A percentile compares a stretch with the other conserved stretches of the same genome.
Evolutionary conservation across 2,329 filamentous ascomycete genomes (phyloP).

Genomic region (Xylogone sp.): DNA sequence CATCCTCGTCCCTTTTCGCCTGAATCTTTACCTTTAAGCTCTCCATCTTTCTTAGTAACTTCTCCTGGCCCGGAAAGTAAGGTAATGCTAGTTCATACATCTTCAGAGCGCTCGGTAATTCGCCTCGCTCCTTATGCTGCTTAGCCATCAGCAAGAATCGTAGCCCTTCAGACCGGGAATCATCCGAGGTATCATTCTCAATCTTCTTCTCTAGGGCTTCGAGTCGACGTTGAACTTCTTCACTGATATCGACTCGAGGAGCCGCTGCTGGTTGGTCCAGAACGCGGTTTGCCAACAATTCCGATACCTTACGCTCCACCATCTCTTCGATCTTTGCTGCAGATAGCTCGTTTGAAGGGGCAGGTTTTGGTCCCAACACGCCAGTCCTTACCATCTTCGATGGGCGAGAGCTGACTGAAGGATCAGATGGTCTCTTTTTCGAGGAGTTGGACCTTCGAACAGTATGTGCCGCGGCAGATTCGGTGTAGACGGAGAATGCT

Average conservation of each 20-base stretch:
- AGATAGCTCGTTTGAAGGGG: conserved; percentile 49
- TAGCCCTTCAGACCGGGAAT: conserved; percentile 75
- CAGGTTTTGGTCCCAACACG: conserved; percentile 19
- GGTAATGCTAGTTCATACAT: conserved; percentile 85
- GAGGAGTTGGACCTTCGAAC: conserved; percentile 29
- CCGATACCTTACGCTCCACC: conserved; percentile 86
- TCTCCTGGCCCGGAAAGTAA: conserved; percentile 82
- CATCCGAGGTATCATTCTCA: conserved; percentile 61
- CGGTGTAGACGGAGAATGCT: conserved; percentile 82
- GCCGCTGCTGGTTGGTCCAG: conserved; percentile 49
- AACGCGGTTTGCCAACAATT: conserved; percentile 77
- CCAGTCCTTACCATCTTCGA: conserved; percentile 42
- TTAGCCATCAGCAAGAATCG: conserved; percentile 87
- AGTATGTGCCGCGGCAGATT: conserved; percentile 35
- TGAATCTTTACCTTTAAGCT: conserved; percentile 52
- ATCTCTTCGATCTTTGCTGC: conserved; percentile 82
- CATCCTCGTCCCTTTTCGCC: conserved; percentile 27
- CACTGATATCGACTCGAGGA: conserved; percentile 53
- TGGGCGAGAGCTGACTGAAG: conserved; percentile 33
- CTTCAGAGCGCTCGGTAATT: conserved; percentile 71
- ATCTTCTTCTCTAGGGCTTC: conserved; percentile 86
- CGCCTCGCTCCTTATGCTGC: conserved; percentile 80
- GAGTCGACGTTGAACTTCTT: conserved; percentile 75
- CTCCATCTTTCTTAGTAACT: conserved; percentile 68
- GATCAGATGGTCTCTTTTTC: conserved; percentile 30